Percentiles rank a stretch among this genome's conserved stretches.
Evolutionary conservation across 2,329 filamentous ascomycete genomes (phyloP).

Genomic region (Trichoderma sp.): DNA sequence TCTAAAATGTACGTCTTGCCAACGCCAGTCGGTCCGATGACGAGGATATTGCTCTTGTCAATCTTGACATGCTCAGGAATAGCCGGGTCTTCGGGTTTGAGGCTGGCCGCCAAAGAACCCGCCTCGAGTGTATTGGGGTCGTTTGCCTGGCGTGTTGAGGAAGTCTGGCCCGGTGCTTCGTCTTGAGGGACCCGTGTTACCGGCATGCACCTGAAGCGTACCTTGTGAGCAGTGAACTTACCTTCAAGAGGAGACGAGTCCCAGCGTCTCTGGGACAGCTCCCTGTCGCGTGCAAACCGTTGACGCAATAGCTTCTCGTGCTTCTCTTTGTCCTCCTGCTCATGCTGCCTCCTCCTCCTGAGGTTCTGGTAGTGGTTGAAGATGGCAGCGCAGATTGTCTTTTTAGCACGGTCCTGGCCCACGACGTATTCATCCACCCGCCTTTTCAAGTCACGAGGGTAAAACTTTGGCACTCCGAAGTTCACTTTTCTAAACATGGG

Average conservation of each 20-base stretch:
- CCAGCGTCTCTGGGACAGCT: slow-evolving; percentile 54
- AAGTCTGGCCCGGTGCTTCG: slow-evolving; percentile 57
- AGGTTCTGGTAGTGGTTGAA: slow-evolving; percentile 96
- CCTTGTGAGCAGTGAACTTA: slow-evolving; percentile 42
- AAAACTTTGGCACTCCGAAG: slow-evolving; percentile 65
- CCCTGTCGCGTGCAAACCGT: slow-evolving; percentile 68
- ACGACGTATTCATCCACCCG: slow-evolving; percentile 96
- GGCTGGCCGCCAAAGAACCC: slow-evolving; percentile 48
- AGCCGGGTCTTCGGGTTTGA: slow-evolving; percentile 51
- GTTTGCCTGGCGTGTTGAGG: slow-evolving; percentile 49
- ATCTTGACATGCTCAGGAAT: slow-evolving; percentile 65
- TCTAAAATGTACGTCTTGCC: slow-evolving; percentile 93
- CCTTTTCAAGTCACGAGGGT: slow-evolving; percentile 74
- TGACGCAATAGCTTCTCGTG: slow-evolving; percentile 71
- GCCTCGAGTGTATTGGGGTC: slow-evolving; percentile 40
- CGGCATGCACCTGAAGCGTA: neutral
- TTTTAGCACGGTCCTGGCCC: slow-evolving; percentile 92
- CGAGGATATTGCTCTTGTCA: slow-evolving; percentile 91
- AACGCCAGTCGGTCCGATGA: slow-evolving; percentile 90
- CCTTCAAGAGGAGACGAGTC: slow-evolving; percentile 79
- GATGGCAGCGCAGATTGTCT: slow-evolving; percentile 87
- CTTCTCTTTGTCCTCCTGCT: slow-evolving; percentile 62
- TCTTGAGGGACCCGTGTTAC: slow-evolving; percentile 43
- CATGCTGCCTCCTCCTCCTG: slow-evolving; percentile 75
- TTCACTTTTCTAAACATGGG: slow-evolving; percentile 62